Conservation (phyloP, 495 filamentous ascomycete genomes). For the Glonium stellatum region DNA sequence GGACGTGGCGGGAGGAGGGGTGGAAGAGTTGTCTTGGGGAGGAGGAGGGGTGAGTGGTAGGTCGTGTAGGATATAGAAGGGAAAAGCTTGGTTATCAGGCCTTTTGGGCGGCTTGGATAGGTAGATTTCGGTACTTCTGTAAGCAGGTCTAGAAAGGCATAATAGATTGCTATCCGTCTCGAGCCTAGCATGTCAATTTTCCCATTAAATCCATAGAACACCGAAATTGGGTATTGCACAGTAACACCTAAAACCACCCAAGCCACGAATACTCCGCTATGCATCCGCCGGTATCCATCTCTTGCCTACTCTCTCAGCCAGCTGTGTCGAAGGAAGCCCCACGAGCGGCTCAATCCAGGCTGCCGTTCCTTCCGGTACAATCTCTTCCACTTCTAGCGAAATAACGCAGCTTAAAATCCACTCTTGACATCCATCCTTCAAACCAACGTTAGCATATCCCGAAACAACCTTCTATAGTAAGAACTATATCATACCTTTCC, state of each 20-base stretch:
- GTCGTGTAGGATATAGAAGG: too few species aligned
- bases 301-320: neutral
- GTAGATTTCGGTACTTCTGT: too few species aligned
- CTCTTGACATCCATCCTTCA: neutral
- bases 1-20: conserved; percentile 51
- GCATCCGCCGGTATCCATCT: neutral
- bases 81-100: too few species aligned
- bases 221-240: too few species aligned
- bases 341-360: neutral
- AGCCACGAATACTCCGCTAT: neutral
- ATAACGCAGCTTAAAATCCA: neutral
- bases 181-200: too few species aligned
- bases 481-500: neutral
- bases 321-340: neutral
- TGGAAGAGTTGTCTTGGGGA: conserved; percentile 9
- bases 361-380: neutral
- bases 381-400: neutral
- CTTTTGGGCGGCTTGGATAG: too few species aligned
- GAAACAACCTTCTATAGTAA: neutral
- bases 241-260: too few species aligned
- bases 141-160: too few species aligned
- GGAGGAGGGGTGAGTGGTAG: neutral
- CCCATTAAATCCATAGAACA: too few species aligned
- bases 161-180: too few species aligned
- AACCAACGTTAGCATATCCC: neutral